phyloP scores from a whole-genome alignment of 2,329 filamentous ascomycete genomes.

The Sporothrix inflata region DNA sequence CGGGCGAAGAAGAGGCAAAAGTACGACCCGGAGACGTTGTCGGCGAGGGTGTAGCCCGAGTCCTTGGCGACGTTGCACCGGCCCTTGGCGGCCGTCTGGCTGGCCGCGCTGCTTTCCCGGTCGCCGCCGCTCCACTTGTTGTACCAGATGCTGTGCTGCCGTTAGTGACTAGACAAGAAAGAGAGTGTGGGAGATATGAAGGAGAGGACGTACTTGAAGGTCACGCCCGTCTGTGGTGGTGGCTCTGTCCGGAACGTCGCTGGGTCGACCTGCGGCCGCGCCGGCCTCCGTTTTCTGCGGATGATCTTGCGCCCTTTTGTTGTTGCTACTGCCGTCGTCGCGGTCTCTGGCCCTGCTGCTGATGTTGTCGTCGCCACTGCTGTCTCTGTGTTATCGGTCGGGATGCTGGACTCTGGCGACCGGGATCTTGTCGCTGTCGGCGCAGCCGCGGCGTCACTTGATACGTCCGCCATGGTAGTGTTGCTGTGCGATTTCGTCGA shows the following conservation, averaged over 20 bases:
- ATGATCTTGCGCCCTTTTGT: conserved; percentile 86
- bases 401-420: conserved; percentile 6
- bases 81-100: conserved; percentile 77
- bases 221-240: conserved; percentile 88
- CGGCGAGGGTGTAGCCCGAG: conserved; percentile 76
- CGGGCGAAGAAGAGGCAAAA: conserved; percentile 87
- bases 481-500: neutral
- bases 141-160: conserved; percentile 85
- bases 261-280: conserved; percentile 87
- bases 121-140: conserved; percentile 98
- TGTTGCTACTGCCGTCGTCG: conserved; percentile 7
- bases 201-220: conserved; percentile 67
- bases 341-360: neutral
- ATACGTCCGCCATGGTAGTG: conserved; percentile 15
- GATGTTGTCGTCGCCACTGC: conserved; percentile 7
- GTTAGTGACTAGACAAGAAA: neutral
- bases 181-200: too few species aligned
- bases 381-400: conserved; percentile 12
- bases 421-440: neutral
- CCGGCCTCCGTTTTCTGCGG: conserved; percentile 85
- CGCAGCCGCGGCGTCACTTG: neutral
- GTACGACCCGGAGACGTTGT: conserved; percentile 76
- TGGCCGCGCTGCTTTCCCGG: conserved; percentile 86
- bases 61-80: conserved; percentile 86
- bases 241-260: conserved; percentile 80